These are phyloP conservation scores for Protomyces inouyei DNA, from an alignment of 1,139 yeast species.

Conservation along the genomic window DNA sequence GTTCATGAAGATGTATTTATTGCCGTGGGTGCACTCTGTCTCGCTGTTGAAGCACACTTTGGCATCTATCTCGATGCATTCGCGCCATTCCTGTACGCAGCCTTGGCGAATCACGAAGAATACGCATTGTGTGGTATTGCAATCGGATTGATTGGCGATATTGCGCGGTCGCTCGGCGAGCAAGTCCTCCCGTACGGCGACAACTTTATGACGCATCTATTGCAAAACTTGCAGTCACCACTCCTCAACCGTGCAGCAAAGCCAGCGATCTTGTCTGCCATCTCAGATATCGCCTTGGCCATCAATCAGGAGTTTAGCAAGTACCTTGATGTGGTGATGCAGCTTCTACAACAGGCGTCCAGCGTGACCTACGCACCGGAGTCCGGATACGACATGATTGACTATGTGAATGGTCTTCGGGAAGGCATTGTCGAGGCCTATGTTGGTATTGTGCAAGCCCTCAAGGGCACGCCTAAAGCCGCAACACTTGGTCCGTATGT, in stretches of 20 bases:
- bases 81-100: slow-evolving; percentile 72
- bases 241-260: slow-evolving; percentile 68
- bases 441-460: slow-evolving; percentile 89
- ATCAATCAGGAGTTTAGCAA: slow-evolving; percentile 74
- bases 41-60: slow-evolving; percentile 63
- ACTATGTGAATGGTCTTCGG: slow-evolving; percentile 64
- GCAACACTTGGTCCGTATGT: slow-evolving; percentile 60
- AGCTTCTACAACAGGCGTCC: slow-evolving; percentile 58
- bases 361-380: slow-evolving; percentile 49
- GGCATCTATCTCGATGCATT: slow-evolving; percentile 73
- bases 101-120: slow-evolving; percentile 68
- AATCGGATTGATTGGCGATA: slow-evolving; percentile 93
- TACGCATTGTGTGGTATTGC: slow-evolving; percentile 82
- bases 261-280: slow-evolving; percentile 87
- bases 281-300: slow-evolving; percentile 91
- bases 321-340: slow-evolving; percentile 74
- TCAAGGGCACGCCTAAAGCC: slow-evolving; percentile 53
- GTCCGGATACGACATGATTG: slow-evolving; percentile 66
- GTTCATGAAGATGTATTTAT: slow-evolving; percentile 93
- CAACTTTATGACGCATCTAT: slow-evolving; percentile 75
- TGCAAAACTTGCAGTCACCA: slow-evolving; percentile 52
- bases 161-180: slow-evolving; percentile 81
- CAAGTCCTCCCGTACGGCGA: slow-evolving; percentile 68
- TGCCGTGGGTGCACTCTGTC: slow-evolving; percentile 82
- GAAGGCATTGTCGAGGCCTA: slow-evolving; percentile 91